A percentile compares a stretch with the other conserved stretches of the same genome.
Evolutionary conservation across 805 yeast species (phyloP).

Genomic region (Wickerhamomyces strasburgensis): DNA sequence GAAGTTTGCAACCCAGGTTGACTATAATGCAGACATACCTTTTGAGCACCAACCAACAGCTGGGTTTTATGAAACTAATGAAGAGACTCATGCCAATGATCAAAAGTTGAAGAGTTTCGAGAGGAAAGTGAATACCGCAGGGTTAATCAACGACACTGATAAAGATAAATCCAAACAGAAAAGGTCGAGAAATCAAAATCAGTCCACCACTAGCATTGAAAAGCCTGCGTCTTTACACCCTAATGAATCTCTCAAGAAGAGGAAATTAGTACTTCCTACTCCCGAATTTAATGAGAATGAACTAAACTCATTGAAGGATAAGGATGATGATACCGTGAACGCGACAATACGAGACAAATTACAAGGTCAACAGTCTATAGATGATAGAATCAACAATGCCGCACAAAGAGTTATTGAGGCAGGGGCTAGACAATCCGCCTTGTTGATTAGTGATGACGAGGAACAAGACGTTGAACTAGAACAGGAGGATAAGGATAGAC

Average conservation of each 20-base stretch:
- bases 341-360: constrained; percentile 8
- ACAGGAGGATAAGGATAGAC: constrained; percentile 1
- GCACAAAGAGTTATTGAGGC: constrained; percentile 37
- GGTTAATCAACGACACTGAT: constrained; percentile 13
- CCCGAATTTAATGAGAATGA: constrained; percentile 27
- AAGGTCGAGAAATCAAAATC: constrained; percentile 18
- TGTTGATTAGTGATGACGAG: constrained; percentile 22
- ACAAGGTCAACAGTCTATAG: constrained; percentile 6
- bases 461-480: constrained; percentile 8
- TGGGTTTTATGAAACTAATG: constrained; percentile 64
- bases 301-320: constrained; percentile 12
- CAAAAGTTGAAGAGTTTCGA: constrained; percentile 38
- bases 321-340: constrained; percentile 10
- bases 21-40: constrained; percentile 79
- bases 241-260: constrained; percentile 10
- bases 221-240: too few species aligned
- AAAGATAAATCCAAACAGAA: constrained; percentile 11
- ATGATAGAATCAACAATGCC: constrained; percentile 22
- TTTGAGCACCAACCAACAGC: constrained; percentile 64
- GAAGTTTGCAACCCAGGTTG: constrained; percentile 57
- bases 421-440: constrained; percentile 31
- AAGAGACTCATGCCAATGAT: constrained; percentile 46
- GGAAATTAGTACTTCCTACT: constrained; percentile 29
- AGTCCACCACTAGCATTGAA: too few species aligned
- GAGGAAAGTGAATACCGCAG: constrained; percentile 33